Evolutionary conservation across 148 eudicot genomes (phyloP).

Genomic region (Vaccinium corymbosum): DNA sequence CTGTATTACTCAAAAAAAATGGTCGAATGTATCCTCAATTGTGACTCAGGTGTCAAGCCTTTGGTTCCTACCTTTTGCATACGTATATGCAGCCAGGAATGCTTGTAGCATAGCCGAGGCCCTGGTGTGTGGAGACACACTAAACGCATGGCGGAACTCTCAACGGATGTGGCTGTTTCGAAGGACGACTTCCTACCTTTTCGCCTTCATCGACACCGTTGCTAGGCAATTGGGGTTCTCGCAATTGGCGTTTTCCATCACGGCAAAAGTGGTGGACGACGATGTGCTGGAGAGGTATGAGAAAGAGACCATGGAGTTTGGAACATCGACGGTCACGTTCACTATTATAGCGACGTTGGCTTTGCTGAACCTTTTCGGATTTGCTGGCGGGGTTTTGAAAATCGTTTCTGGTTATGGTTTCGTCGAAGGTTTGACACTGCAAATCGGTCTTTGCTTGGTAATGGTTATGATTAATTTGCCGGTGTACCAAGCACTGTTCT

Average conservation of each 20-base stretch:
- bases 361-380: conserved; percentile 27
- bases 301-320: conserved; percentile 35
- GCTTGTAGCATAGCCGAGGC: conserved; percentile 30
- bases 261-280: conserved; percentile 30
- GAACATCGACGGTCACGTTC: conserved; percentile 30
- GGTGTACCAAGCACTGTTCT: conserved; percentile 35
- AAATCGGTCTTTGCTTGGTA: conserved; percentile 22
- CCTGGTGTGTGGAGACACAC: conserved; percentile 25
- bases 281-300: conserved; percentile 28
- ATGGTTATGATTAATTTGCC: conserved; percentile 31
- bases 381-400: conserved; percentile 11
- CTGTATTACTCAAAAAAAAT: neutral
- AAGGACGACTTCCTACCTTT: conserved; percentile 29
- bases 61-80: conserved; percentile 41
- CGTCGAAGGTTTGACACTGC: conserved; percentile 10
- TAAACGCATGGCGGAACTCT: conserved; percentile 41
- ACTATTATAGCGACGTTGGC: conserved; percentile 27
- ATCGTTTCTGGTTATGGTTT: neutral
- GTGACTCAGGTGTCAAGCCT: conserved; percentile 33
- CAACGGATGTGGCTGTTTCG: conserved; percentile 39
- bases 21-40: neutral
- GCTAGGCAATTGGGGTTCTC: conserved; percentile 26
- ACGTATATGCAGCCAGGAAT: conserved; percentile 22
- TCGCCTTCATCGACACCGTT: conserved; percentile 32
- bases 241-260: conserved; percentile 26